Conservation (phyloP, 768 basidiomycete genomes). For the Fomitopsis serialis region DNA sequence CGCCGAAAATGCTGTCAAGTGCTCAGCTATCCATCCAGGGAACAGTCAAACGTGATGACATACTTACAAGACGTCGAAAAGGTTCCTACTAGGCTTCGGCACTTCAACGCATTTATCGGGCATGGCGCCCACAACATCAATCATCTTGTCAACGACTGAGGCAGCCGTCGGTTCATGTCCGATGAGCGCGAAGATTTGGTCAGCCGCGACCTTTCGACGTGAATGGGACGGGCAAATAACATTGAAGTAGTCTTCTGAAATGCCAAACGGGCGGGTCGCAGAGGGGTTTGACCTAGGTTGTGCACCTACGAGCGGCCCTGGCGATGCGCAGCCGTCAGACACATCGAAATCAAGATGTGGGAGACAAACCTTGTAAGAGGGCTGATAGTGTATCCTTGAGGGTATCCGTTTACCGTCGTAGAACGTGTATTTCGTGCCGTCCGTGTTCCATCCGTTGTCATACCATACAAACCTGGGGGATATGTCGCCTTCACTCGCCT, state of each 20-base stretch:
- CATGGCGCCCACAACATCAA: conserved; percentile 26
- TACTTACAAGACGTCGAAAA: conserved; percentile 51
- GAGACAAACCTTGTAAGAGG: conserved; percentile 36
- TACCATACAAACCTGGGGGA: conserved; percentile 42
- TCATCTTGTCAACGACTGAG: conserved; percentile 34
- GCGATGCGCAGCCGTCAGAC: background rate
- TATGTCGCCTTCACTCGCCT: background rate
- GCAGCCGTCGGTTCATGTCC: conserved; percentile 21
- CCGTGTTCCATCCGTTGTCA: conserved; percentile 50
- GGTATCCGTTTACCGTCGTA: conserved; percentile 49
- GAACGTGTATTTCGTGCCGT: conserved; percentile 35
- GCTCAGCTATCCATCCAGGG: background rate
- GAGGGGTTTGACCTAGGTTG: conserved; percentile 27
- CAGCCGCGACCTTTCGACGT: conserved; percentile 23
- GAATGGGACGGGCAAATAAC: conserved; percentile 31
- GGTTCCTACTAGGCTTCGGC: conserved; percentile 23
- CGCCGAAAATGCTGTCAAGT: conserved; percentile 8
- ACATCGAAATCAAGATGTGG: background rate
- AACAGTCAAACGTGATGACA: background rate
- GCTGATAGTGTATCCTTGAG: conserved; percentile 52
- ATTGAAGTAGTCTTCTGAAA: conserved; percentile 32
- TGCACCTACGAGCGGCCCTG: conserved; percentile 39
- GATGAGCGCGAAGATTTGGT: conserved; percentile 21
- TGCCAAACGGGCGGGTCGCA: conserved; percentile 26
- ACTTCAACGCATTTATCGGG: conserved; percentile 37